Base-by-base conservation (phyloP, 139 green algal genomes). In the Desmodesmus armatus region DNA sequence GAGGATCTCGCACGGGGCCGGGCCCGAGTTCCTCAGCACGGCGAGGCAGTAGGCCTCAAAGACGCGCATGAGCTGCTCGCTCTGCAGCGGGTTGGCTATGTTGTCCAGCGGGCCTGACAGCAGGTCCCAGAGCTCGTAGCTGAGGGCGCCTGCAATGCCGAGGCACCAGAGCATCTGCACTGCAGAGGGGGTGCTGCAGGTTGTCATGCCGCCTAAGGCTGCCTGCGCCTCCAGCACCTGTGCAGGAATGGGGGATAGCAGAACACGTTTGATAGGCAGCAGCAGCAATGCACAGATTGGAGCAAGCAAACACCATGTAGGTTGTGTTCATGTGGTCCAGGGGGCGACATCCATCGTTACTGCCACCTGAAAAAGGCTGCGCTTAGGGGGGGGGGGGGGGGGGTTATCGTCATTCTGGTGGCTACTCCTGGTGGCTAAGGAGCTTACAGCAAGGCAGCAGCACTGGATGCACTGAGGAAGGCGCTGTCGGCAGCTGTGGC, bases 21-120 rank as follows among this genome's bases (percentile, higher is more conserved):
- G 37, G 29, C 80, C 80, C n/a, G 21, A 21, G 23, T 73, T 44
- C 17, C 53, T 27, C 51, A 86, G 80, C n/a, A 86, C 51, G 1
- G 80, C 70, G 13, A 86, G 80, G 47, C 66, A 86, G 80, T 86
- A 79, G 2, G 80, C 80, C 31, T 80, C 80, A 80, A 86, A 86
- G 35, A 86, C 80, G 51, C 74, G 55, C 58, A 49, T 37, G 47
- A 85, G 80, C 69, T 86, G 69, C 35, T 37, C 2, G 25, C 37
- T 9, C 29, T 51, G n/a, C 25, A 86, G 67, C 4, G 35, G 31
- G 9, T 80, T 49, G 19, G 25, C 80, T 29, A 69, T 49, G 69
- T 58, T 62, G 37, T 86, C 80, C 4, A 86, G 51, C 3, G 80
- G 69, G 0, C 72, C 27, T 25, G 80, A 51, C 23, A 86, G 35